Evolutionary conservation across 495 filamentous ascomycete genomes (phyloP), one percentile per base, ranked within the genome.

Genomic region (Xylaria venustula): DNA sequence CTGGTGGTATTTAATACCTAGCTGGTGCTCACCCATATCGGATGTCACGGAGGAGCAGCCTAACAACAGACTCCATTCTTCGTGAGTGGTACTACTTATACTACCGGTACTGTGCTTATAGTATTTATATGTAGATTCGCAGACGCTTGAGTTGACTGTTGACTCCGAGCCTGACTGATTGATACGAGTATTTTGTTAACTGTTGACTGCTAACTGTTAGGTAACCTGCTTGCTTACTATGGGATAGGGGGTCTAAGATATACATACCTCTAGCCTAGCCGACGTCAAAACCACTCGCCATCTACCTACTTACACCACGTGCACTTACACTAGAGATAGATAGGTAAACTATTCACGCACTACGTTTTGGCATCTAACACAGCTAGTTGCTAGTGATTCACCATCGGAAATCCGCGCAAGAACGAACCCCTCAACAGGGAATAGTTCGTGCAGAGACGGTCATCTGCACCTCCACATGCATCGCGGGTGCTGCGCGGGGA

Each of bases 401-500:
- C 37, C 37, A 40, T 48, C 51, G 37, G 54, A 54, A 59, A 53
- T 60, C 50, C 25, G 46, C 58, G 60, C 45, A 53, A 11, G 15
- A 61, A 54, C 56, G 54, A 65, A 67, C 62, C 58, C 44, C 60
- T 58, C 48, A 62, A 30, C 66, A 50, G 51, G 50, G 37, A 58
- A 62, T 66, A 60, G 64, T 69, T 71, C 69, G 62, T 51, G 62
- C 17, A 62, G 50, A 64, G 64, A 64, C 57, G 67, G 67, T 69
- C 69, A 71, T 67, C 67, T 71, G 67, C 69, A 67, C 60, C 67
- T 66, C 60, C 64, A 63, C 64, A 63, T 69, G 56, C 61, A 64
- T 69, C 62, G 66, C 66, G 66, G 69, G 69, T 69, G 56, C 61
- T 62, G 67, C 62, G 66, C 66, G 66, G 69, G 69, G 68, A 63